These are phyloP conservation scores for Neopestalotiopsis sp. DNA, from an alignment of 2,329 filamentous ascomycete species.

Conservation along the genomic window DNA sequence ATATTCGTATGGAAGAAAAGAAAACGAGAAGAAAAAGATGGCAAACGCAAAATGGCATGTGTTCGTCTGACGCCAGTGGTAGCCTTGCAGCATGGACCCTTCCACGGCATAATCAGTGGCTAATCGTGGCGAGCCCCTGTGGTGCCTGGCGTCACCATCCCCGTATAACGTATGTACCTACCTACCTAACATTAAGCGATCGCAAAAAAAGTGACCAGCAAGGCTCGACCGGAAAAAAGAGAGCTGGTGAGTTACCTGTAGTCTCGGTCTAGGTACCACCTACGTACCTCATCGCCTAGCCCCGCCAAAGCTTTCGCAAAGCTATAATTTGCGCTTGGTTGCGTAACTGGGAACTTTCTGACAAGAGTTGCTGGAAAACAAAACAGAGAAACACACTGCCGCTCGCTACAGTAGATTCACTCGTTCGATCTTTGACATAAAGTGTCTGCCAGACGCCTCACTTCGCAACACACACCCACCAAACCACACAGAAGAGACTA, in stretches of 20 bases:
- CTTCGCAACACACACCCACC: not conserved
- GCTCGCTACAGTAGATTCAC: too few species aligned
- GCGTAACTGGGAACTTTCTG: too few species aligned
- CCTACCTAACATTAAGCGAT: too few species aligned
- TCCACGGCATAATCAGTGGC: not conserved
- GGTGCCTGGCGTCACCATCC: not conserved
- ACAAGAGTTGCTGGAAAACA: too few species aligned
- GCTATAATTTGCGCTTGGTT: too few species aligned
- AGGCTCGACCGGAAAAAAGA: not conserved
- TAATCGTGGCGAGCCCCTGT: not conserved
- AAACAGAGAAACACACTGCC: too few species aligned
- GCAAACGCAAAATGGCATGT: slow-evolving; percentile 2
- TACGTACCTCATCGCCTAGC: not conserved
- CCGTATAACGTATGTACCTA: not conserved
- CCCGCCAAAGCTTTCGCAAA: not conserved
- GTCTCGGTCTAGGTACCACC: too few species aligned
- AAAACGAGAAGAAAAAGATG: not conserved
- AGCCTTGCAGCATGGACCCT: slow-evolving; percentile 2
- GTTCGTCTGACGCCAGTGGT: not conserved
- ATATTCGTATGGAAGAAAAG: not conserved
- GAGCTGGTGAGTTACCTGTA: too few species aligned
- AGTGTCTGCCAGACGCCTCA: too few species aligned
- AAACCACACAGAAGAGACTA: not conserved
- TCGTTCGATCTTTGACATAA: too few species aligned
- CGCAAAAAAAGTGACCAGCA: too few species aligned